These are phyloP conservation scores for Lactarius trivialis DNA, from an alignment of 768 basidiomycete species.

Conservation along the genomic window DNA sequence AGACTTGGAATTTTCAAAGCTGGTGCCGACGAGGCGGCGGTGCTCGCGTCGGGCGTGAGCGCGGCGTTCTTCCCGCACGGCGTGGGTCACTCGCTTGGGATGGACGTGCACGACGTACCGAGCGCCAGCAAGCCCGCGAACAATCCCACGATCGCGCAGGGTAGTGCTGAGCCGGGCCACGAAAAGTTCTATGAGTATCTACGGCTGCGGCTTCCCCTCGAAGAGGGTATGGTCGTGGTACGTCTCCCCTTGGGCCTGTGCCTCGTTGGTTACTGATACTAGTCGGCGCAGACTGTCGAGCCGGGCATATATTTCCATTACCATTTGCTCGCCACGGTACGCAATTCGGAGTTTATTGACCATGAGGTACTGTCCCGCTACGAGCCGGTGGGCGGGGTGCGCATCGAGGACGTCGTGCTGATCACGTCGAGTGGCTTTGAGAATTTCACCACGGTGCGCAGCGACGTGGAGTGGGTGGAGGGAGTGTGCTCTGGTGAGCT, in stretches of 20 bases:
- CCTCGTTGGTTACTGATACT: slow-evolving; percentile 31
- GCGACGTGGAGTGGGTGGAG: slow-evolving; percentile 81
- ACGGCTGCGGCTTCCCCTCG: slow-evolving; percentile 66
- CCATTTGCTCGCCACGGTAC: slow-evolving; percentile 58
- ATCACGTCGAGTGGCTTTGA: slow-evolving; percentile 69
- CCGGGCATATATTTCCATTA: slow-evolving; percentile 86
- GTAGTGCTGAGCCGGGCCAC: slow-evolving; percentile 31
- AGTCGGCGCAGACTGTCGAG: slow-evolving; percentile 64
- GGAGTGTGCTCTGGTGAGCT: slow-evolving; percentile 64
- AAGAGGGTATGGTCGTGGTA: slow-evolving; percentile 80
- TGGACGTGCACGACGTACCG: slow-evolving; percentile 93
- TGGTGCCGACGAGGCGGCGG: slow-evolving; percentile 56
- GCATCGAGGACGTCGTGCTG: slow-evolving; percentile 89
- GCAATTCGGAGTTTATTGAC: slow-evolving; percentile 60
- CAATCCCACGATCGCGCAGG: slow-evolving; percentile 42
- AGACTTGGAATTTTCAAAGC: slow-evolving; percentile 77
- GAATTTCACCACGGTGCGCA: slow-evolving; percentile 80
- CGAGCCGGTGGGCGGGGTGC: slow-evolving; percentile 79
- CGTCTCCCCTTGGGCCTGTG: slow-evolving; percentile 29
- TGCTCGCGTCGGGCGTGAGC: slow-evolving; percentile 70
- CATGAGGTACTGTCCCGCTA: slow-evolving; percentile 62
- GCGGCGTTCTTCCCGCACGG: slow-evolving; percentile 95
- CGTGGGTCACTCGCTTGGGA: slow-evolving; percentile 80
- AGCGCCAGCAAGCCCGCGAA: slow-evolving; percentile 64
- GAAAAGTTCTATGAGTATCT: slow-evolving; percentile 74